Evolutionary conservation across 345 rosid species (phyloP).

Genomic region (Leavenworthia alabamica): DNA sequence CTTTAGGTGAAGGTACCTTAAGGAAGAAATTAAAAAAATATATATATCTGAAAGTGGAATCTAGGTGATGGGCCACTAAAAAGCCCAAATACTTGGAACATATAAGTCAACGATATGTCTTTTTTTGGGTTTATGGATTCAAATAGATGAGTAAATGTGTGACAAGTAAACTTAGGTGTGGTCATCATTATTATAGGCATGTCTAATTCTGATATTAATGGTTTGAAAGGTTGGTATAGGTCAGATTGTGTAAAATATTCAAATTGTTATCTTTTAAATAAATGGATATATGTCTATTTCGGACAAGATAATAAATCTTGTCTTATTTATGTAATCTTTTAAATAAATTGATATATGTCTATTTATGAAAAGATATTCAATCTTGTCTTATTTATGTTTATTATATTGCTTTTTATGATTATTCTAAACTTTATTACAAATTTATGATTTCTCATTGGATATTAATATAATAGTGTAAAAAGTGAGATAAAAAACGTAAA

Average conservation of each 20-base stretch:
- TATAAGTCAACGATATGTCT: background rate
- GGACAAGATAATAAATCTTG: no score
- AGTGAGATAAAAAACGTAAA: no score
- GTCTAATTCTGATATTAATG: background rate
- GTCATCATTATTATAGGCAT: background rate
- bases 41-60: slow-evolving; percentile 5
- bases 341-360: no score
- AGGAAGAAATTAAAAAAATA: background rate
- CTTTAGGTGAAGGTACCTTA: background rate
- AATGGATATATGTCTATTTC: no score
- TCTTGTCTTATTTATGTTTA: no score
- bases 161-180: background rate
- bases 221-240: background rate
- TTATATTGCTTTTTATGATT: no score
- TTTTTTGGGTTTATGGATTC: background rate
- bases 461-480: no score
- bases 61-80: slow-evolving; percentile 14
- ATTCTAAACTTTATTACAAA: no score
- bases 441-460: no score
- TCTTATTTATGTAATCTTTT: no score
- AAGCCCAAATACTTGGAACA: slow-evolving; percentile 11
- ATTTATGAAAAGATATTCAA: no score
- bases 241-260: background rate
- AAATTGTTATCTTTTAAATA: background rate
- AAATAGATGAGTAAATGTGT: background rate